Percentiles rank a stretch among this genome's conserved stretches.
Evolutionary conservation across 768 basidiomycete species (phyloP).

Genomic region (Collybia mongolica): DNA sequence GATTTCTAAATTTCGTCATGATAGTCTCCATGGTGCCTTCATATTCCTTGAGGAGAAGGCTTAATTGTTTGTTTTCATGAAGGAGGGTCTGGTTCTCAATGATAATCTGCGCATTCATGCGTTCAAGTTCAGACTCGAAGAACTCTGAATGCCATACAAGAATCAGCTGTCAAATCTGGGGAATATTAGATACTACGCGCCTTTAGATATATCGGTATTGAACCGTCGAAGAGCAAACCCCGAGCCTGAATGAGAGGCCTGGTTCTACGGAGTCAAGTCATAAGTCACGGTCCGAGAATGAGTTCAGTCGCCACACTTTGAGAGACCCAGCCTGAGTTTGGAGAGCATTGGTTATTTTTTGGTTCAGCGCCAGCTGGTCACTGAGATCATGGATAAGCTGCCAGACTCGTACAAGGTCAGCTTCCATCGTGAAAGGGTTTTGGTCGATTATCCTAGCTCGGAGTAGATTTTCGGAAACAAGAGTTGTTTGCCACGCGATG

Average conservation of each 20-base stretch:
- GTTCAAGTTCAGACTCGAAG: slow-evolving; percentile 92
- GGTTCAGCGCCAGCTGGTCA: slow-evolving; percentile 81
- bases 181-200: slow-evolving; percentile 33
- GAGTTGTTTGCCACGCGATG: no score
- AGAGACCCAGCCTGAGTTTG: slow-evolving; percentile 68
- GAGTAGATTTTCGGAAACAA: no score
- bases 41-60: slow-evolving; percentile 87
- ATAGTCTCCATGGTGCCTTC: slow-evolving; percentile 93
- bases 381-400: slow-evolving; percentile 78
- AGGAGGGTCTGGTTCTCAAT: slow-evolving; percentile 91
- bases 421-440: slow-evolving; percentile 43
- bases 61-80: slow-evolving; percentile 95
- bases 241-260: slow-evolving; percentile 67
- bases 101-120: slow-evolving; percentile 83
- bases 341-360: slow-evolving; percentile 67
- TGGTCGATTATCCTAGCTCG: no score
- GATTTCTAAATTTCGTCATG: slow-evolving; percentile 93
- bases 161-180: slow-evolving; percentile 25
- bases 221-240: slow-evolving; percentile 81
- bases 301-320: slow-evolving; percentile 51
- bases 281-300: slow-evolving; percentile 9
- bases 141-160: slow-evolving; percentile 60
- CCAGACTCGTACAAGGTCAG: slow-evolving; percentile 74
- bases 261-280: slow-evolving; percentile 45
- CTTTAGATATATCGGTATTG: slow-evolving; percentile 86